Evolutionary conservation across 1,284 basidiomycete genomes (phyloP).

Genomic region (Malassezia vespertilionis): DNA sequence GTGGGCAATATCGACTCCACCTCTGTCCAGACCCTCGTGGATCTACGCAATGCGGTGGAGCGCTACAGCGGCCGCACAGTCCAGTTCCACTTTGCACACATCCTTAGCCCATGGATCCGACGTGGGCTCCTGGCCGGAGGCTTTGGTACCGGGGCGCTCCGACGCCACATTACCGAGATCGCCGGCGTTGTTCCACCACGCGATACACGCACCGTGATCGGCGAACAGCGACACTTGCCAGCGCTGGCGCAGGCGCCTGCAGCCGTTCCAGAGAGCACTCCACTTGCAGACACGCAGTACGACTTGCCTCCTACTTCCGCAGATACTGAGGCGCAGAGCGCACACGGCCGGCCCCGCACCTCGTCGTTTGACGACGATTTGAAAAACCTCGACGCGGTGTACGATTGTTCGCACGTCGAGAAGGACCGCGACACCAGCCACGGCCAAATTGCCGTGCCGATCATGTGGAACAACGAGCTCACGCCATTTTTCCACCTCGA

Average conservation of each 20-base stretch:
- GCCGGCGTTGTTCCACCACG: conserved; percentile 59
- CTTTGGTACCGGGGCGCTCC: conserved; percentile 26
- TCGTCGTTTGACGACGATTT: neutral
- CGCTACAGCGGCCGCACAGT: conserved; percentile 70
- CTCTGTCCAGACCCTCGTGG: conserved; percentile 77
- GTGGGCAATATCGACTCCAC: conserved; percentile 63
- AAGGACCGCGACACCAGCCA: neutral
- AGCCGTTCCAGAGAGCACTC: too few relatives aligned
- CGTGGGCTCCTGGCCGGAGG: conserved; percentile 35
- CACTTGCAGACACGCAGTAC: too few relatives aligned
- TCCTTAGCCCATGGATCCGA: conserved; percentile 87
- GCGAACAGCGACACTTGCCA: too few relatives aligned
- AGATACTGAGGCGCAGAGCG: neutral
- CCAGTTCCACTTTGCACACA: conserved; percentile 74
- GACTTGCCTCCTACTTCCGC: neutral
- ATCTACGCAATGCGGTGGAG: conserved; percentile 74
- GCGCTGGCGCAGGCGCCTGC: too few relatives aligned
- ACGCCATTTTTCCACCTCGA: conserved; percentile 85
- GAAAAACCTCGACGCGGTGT: conserved; percentile 8
- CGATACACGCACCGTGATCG: conserved; percentile 15
- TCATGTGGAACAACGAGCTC: conserved; percentile 47
- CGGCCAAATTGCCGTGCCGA: conserved; percentile 27
- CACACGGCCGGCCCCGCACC: neutral
- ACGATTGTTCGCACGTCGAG: neutral
- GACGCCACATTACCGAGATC: conserved; percentile 21